Evolutionary conservation across 768 basidiomycete species (phyloP).

Genomic region (Trametes sanguinea): DNA sequence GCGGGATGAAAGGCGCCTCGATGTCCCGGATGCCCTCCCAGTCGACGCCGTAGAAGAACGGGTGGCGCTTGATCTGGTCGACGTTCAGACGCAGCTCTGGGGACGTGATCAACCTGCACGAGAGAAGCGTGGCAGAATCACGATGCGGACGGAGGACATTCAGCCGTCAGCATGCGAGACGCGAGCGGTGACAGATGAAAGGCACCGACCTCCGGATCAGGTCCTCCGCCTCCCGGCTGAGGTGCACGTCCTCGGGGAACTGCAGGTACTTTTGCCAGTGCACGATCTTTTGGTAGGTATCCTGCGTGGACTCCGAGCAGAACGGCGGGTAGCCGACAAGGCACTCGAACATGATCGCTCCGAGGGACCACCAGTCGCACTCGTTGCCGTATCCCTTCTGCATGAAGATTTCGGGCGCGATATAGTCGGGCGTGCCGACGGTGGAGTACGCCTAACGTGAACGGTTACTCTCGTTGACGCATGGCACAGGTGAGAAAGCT

Average conservation of each 20-base stretch:
- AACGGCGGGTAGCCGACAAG: conserved; percentile 97
- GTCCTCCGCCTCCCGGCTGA: conserved; percentile 90
- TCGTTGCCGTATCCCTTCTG: conserved; percentile 98
- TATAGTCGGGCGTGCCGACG: conserved; percentile 95
- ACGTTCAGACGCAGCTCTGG: conserved; percentile 75
- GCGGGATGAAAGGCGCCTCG: conserved; percentile 95
- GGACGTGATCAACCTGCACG: conserved; percentile 74
- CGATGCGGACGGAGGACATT: no score
- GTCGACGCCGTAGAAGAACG: conserved; percentile 95
- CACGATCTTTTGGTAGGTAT: conserved; percentile 97
- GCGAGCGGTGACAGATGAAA: not conserved
- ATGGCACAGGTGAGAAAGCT: not conserved
- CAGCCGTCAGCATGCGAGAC: not conserved
- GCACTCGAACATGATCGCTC: conserved; percentile 98
- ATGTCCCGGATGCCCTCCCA: conserved; percentile 88
- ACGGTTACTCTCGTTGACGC: not conserved
- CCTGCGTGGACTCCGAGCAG: conserved; percentile 95
- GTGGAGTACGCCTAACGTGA: conserved; percentile 86
- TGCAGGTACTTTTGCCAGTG: conserved; percentile 86
- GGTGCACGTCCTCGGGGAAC: conserved; percentile 93
- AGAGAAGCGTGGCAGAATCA: not conserved
- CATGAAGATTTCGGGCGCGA: conserved; percentile 95
- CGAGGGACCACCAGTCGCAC: conserved; percentile 99
- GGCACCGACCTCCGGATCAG: conserved; percentile 70
- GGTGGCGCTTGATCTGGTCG: conserved; percentile 88